Conservation (phyloP, 805 yeast genomes). For the Hanseniaspora lindneri region DNA sequence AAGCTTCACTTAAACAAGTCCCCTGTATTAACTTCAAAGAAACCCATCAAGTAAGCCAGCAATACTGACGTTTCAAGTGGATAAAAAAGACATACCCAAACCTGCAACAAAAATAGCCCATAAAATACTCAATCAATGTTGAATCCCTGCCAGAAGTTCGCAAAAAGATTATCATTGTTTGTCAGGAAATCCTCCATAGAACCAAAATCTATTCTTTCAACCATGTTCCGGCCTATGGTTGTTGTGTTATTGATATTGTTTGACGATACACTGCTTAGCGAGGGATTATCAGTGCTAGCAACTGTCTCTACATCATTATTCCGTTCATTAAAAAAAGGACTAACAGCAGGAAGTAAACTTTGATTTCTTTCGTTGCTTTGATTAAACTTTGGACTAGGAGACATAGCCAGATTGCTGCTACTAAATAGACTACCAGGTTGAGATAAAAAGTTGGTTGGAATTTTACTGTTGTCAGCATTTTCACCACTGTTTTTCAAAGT, state of each 20-base stretch:
- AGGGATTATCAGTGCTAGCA: neutral
- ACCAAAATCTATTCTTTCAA: slow-evolving; percentile 14
- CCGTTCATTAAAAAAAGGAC: neutral
- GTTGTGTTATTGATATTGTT: neutral
- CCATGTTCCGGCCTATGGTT: slow-evolving; percentile 9
- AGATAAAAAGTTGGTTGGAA: neutral
- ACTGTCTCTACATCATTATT: neutral
- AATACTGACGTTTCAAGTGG: too few relatives aligned
- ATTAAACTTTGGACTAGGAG: neutral
- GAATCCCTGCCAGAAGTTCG: slow-evolving; percentile 9
- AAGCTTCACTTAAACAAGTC: too few relatives aligned
- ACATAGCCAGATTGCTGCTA: neutral
- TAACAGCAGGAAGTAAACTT: neutral
- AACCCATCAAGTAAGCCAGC: too few relatives aligned
- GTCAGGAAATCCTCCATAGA: slow-evolving; percentile 15
- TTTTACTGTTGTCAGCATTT: neutral
- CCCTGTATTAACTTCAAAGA: too few relatives aligned
- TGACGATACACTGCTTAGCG: neutral
- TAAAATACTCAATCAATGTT: slow-evolving; percentile 9
- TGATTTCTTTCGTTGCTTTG: slow-evolving; percentile 12
- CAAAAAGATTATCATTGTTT: slow-evolving; percentile 11
- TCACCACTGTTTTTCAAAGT: too few relatives aligned
- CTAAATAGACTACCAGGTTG: neutral
- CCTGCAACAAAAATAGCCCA: too few relatives aligned
- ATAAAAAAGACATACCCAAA: too few relatives aligned